phyloP scores from a whole-genome alignment of 1,284 basidiomycete genomes.

The Macrocystidia cucumis region DNA sequence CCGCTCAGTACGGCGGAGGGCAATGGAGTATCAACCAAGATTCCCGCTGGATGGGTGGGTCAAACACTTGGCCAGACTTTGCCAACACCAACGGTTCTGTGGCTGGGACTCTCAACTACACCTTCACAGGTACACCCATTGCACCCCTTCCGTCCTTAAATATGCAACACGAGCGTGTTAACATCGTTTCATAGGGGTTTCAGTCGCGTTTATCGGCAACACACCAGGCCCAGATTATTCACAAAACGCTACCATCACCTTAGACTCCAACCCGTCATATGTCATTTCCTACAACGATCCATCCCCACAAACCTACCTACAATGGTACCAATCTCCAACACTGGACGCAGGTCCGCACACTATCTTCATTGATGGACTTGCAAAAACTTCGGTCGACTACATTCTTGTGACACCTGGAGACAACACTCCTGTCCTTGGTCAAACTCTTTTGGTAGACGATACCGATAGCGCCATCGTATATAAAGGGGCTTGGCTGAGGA shows the following conservation, averaged over 20 bases:
- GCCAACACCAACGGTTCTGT: neutral
- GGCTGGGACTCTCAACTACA: neutral
- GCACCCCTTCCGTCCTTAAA: neutral
- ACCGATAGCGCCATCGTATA: slow-evolving; percentile 10
- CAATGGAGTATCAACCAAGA: neutral
- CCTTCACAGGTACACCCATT: neutral
- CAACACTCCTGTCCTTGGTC: slow-evolving; percentile 7
- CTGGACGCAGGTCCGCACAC: slow-evolving; percentile 13
- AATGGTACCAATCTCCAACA: slow-evolving; percentile 16
- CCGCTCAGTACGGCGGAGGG: too few relatives aligned
- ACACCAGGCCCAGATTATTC: neutral
- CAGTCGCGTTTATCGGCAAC: neutral
- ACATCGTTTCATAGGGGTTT: neutral
- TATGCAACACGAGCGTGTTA: neutral
- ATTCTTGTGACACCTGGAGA: slow-evolving; percentile 10
- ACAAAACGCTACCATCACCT: slow-evolving; percentile 13
- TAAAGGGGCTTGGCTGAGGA: slow-evolving; percentile 11
- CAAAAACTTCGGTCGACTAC: slow-evolving; percentile 12
- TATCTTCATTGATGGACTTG: slow-evolving; percentile 10
- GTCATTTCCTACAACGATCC: slow-evolving; percentile 10
- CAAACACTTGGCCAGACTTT: neutral
- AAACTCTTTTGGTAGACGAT: slow-evolving; percentile 14
- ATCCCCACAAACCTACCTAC: slow-evolving; percentile 9
- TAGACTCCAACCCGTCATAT: slow-evolving; percentile 12
- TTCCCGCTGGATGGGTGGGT: neutral